Conservation (phyloP, 208 protist genomes). For the Leishmania gerbilli region DNA sequence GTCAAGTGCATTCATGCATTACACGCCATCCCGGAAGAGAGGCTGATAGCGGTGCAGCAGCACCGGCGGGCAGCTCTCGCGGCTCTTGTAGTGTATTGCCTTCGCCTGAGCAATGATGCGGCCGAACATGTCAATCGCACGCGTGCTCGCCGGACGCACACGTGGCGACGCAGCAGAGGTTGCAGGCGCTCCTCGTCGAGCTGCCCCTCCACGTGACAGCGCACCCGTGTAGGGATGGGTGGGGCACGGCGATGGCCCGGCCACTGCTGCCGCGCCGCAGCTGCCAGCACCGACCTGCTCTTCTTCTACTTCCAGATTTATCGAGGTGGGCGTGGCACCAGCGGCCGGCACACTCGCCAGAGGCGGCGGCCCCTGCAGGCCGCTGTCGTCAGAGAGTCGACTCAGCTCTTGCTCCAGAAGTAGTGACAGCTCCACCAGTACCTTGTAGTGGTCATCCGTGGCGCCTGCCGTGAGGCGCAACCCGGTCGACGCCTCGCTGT, state of each 20-base stretch:
- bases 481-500: background rate
- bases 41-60: slow-evolving; percentile 37
- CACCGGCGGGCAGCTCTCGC: slow-evolving; percentile 29
- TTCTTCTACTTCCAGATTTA: background rate
- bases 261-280: background rate
- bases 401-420: slow-evolving; percentile 29
- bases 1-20: background rate
- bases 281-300: slow-evolving; percentile 3
- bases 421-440: slow-evolving; percentile 26
- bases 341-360: background rate
- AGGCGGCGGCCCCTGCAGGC: background rate
- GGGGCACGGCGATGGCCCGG: background rate
- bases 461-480: slow-evolving; percentile 12
- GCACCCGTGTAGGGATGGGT: background rate
- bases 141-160: slow-evolving; percentile 2
- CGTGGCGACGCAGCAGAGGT: background rate
- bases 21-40: slow-evolving; percentile 24
- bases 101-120: slow-evolving; percentile 15
- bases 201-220: background rate
- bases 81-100: slow-evolving; percentile 18
- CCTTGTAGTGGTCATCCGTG: slow-evolving; percentile 23
- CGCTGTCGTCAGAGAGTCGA: slow-evolving; percentile 7
- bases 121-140: slow-evolving; percentile 11
- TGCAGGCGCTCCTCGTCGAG: background rate
- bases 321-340: background rate